Conservation (phyloP, 495 filamentous ascomycete species). For the Aspergillus steynii region DNA sequence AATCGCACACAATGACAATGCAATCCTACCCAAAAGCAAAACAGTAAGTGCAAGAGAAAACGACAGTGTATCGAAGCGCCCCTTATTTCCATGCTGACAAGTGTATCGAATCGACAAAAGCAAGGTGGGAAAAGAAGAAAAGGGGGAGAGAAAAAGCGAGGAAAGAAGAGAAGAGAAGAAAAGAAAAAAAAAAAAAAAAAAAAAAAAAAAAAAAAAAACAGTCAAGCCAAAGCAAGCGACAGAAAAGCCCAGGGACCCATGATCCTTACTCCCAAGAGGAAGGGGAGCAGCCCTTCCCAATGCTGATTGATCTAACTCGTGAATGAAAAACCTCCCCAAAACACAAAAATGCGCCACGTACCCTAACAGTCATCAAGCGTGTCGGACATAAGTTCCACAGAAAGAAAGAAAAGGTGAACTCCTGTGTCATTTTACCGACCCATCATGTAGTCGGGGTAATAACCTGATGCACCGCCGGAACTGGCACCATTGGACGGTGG, state of each 20-base stretch:
- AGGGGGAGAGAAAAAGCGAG: constrained; percentile 14
- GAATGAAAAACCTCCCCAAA: constrained; percentile 24
- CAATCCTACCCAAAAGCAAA: constrained; percentile 37
- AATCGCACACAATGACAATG: constrained; percentile 36
- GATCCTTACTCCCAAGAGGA: constrained; percentile 46
- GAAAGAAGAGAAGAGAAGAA: constrained; percentile 15
- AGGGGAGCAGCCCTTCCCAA: constrained; percentile 42
- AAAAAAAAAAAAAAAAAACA: constrained; percentile 16
- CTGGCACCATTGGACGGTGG: constrained; percentile 37
- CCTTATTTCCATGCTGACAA: constrained; percentile 38
- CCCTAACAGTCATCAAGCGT: constrained; percentile 50
- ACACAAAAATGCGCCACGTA: constrained; percentile 48
- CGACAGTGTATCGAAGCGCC: constrained; percentile 35
- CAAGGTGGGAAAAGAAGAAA: not conserved
- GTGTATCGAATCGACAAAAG: constrained; percentile 19
- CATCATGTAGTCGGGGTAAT: constrained; percentile 63
- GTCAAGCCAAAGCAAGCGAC: constrained; percentile 20
- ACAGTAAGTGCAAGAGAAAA: constrained; percentile 3
- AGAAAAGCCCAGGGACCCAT: constrained; percentile 31
- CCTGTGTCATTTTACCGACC: constrained; percentile 44
- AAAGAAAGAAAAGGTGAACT: not conserved
- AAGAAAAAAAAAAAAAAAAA: constrained; percentile 15
- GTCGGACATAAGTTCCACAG: constrained; percentile 44
- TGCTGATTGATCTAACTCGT: constrained; percentile 48
- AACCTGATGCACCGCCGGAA: constrained; percentile 39